Base-by-base conservation (phyloP, 164 flowering plant genomes). In the Houttuynia cordata region DNA sequence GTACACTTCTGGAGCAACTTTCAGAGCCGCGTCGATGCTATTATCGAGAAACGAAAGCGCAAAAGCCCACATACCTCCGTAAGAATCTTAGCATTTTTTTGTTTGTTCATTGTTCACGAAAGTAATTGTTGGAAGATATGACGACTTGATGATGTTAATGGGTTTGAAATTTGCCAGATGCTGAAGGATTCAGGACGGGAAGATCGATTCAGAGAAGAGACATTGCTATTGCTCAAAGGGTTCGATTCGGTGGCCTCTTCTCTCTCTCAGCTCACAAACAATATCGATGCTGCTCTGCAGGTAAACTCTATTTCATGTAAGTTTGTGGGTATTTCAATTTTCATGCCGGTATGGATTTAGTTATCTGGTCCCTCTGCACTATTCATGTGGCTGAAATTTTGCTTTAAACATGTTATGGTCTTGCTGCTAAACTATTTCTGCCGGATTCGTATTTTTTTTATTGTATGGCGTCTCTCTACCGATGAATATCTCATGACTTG, bases 151-250 rank as follows among this genome's bases (percentile, higher is more conserved):
- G 4, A 24, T 17, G 10, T 51, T 37, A 41, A 20, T 1, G 56
- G 58, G 50, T 24, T 39, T 10, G 18, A 14, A 61, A 45, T 51
- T 39, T 21, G 42, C 54, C 40, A 37, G 14, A 3, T 57, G 56
- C 59, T 62, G 59, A 57, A 78, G 87, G 72, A 22, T 37, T 21
- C 4, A 55, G 74, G 73, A 22, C 62, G 64, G 13, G 72, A 65
- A 1, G 76, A 74, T 64, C 30, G 76, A 17, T 66, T 79, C 75
- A 83, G 76, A 78, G 86, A 85, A 52, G 98, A 93, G 39, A 73
- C 88, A 8, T 57, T 79, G 82, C 88, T 93, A 68, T 65, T 93
- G 77, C 78, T 87, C 1, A 82, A 84, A 74, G 98, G 98, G 49
- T 93, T 93, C 53, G 97, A 93, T 64, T 87, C 96, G 10, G 64